Base-by-base conservation (phyloP, 148 eudicot species). In the Mesembryanthemum crystallinum region DNA sequence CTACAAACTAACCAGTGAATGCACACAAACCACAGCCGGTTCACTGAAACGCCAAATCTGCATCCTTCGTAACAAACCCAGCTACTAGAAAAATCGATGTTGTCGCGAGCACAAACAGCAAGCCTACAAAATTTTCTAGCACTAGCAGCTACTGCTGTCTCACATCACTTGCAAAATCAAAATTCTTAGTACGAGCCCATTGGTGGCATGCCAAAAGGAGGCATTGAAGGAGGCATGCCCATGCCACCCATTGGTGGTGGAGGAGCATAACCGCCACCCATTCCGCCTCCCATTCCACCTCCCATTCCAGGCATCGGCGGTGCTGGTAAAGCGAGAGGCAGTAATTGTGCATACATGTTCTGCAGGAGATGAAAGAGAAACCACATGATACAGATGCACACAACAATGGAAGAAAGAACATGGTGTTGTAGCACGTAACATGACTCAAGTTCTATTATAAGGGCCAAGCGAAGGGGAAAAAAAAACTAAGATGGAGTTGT, bases 251-350 rank as follows among this genome's bases (percentile, higher is more conserved):
- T 94, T 0, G 87, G 90, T 14, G 88, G 86, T 11, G 86, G 89
- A 8, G 92, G 87, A 66, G 72, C 90, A 80, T 20, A 88, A 21
- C 96, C 95, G 7, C 92, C 91, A 73, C 91, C 88, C 87, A 89
- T 87, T 10, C 81, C 82, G 3, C 80, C 84, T 64, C 90, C 39
- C 39, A 35, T 35, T 35, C 39, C 72, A 18, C 79, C 96, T 23
- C 89, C 91, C 94, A 91, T 90, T 62, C 98, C 97, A 25, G 88
- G 86, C 86, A 88, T 84, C 24, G 98, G 98, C 69, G 98, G 98
- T 18, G 98, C 98, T 37, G 98, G 98, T 79, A 94, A 82, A 69
- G 98, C 98, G 73, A 94, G 98, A 75, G 98, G 98, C 60, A 94
- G 88, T 77, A 94, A 80, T 74, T 94, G 98, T 18, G 98, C 95